A percentile compares a stretch with the other conserved stretches of the same genome.
Conservation (phyloP, 495 filamentous ascomycete species). For the Endocarpon pusillum region DNA sequence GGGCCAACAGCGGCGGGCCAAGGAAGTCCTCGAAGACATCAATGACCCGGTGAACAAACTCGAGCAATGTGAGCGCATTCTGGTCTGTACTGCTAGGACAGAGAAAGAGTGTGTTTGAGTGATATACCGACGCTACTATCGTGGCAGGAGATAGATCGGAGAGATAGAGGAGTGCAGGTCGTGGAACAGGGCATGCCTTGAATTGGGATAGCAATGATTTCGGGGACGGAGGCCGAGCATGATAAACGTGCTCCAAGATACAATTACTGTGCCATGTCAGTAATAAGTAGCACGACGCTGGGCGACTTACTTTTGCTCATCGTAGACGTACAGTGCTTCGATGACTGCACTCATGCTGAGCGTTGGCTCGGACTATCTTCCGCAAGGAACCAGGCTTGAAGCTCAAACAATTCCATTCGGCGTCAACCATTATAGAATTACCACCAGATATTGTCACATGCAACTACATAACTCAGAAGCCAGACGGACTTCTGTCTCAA, state of each 20-base stretch:
- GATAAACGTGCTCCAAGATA: constrained; percentile 53
- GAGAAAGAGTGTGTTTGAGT: constrained; percentile 78
- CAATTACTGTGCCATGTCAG: constrained; percentile 26
- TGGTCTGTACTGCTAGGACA: constrained; percentile 66
- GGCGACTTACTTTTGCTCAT: constrained; percentile 69
- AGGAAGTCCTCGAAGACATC: constrained; percentile 93
- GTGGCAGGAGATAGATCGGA: constrained; percentile 71
- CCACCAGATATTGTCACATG: too few relatives aligned
- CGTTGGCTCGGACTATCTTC: too few relatives aligned
- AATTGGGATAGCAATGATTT: constrained; percentile 67
- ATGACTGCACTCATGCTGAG: constrained; percentile 64
- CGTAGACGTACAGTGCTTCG: constrained; percentile 90
- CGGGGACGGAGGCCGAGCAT: constrained; percentile 60
- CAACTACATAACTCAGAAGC: too few relatives aligned
- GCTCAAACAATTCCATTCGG: too few relatives aligned
- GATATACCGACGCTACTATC: constrained; percentile 68
- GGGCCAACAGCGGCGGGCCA: constrained; percentile 68
- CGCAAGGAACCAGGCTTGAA: too few relatives aligned
- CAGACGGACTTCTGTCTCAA: too few relatives aligned
- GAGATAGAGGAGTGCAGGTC: constrained; percentile 73
- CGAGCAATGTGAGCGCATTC: constrained; percentile 85
- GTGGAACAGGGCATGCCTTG: constrained; percentile 63
- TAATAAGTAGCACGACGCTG: not conserved
- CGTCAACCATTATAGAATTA: too few relatives aligned
- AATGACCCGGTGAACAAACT: constrained; percentile 86